A percentile compares a stretch with the other conserved stretches of the same genome.
These are phyloP conservation scores for Populus hybrid DNA, from an alignment of 441 rosid species.

Conservation along the genomic window DNA sequence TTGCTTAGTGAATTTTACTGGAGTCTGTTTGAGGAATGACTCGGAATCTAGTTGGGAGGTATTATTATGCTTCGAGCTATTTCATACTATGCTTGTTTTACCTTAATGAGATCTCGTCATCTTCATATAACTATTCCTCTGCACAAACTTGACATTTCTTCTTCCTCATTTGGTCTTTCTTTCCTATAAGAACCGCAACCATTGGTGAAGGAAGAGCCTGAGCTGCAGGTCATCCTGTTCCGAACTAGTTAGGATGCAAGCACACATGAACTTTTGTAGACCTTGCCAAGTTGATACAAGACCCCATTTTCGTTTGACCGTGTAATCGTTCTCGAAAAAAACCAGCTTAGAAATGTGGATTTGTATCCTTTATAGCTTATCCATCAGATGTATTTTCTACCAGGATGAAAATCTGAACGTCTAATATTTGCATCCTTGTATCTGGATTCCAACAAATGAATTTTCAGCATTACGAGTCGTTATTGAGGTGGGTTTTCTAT, in stretches of 20 bases:
- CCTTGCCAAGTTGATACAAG: neutral
- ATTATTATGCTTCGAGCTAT: too few relatives aligned
- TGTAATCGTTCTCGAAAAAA: neutral
- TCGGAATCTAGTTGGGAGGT: neutral
- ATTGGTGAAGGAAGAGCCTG: conserved; percentile 25
- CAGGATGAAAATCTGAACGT: neutral
- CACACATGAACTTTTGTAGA: neutral
- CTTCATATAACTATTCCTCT: neutral
- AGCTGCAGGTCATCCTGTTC: conserved; percentile 16
- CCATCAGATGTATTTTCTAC: too few relatives aligned
- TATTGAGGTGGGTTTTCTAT: neutral
- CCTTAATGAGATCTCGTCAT: neutral
- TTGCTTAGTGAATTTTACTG: neutral
- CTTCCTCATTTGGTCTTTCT: neutral
- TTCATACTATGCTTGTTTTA: too few relatives aligned
- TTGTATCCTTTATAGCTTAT: neutral
- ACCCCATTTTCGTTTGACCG: neutral
- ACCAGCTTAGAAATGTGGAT: neutral
- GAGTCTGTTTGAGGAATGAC: neutral
- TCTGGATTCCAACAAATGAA: neutral
- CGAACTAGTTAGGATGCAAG: neutral
- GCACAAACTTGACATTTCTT: neutral
- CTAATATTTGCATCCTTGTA: neutral
- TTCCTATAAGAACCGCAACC: conserved; percentile 36
- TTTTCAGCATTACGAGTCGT: neutral